phyloP scores from a whole-genome alignment of 2,329 filamentous ascomycete genomes.

The Fusarium albosuccineum region DNA sequence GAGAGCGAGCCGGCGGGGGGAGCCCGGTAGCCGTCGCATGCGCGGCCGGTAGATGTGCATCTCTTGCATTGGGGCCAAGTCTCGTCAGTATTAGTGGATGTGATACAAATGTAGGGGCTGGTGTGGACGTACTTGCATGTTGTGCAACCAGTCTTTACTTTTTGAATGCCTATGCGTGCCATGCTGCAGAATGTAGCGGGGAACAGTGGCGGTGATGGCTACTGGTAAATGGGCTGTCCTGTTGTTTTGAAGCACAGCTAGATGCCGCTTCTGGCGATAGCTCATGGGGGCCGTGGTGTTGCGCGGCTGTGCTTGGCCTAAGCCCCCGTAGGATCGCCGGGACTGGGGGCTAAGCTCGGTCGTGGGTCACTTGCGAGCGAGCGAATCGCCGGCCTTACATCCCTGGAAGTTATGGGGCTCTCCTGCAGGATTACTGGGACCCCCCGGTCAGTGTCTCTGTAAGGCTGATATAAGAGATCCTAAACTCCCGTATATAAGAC shows the following conservation, averaged over 20 bases:
- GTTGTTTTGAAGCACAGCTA: constrained; percentile 8
- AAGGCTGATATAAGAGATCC: too few species aligned
- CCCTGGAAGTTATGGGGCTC: too few species aligned
- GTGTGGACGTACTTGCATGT: constrained; percentile 65
- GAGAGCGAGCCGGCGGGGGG: constrained; percentile 46
- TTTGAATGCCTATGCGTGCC: constrained; percentile 46
- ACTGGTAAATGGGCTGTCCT: not conserved
- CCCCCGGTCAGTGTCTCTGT: too few species aligned
- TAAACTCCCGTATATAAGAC: too few species aligned
- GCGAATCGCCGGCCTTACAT: constrained; percentile 6
- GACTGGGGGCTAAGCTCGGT: not conserved
- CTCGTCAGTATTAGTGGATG: constrained; percentile 57
- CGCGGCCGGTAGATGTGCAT: constrained; percentile 65
- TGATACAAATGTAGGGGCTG: not conserved
- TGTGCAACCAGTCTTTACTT: constrained; percentile 62
- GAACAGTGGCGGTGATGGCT: too few species aligned
- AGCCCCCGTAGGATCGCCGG: not conserved
- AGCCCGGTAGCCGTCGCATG: constrained; percentile 67
- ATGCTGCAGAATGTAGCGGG: constrained; percentile 18
- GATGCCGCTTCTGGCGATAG: not conserved
- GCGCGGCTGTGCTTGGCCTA: not conserved
- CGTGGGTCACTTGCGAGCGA: constrained; percentile 32
- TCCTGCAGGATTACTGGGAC: too few species aligned
- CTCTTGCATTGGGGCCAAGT: constrained; percentile 63
- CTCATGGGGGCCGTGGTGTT: constrained; percentile 13